Evolutionary conservation across 1,284 basidiomycete species (phyloP).

Genomic region (Tilletiopsis washingtonensis): DNA sequence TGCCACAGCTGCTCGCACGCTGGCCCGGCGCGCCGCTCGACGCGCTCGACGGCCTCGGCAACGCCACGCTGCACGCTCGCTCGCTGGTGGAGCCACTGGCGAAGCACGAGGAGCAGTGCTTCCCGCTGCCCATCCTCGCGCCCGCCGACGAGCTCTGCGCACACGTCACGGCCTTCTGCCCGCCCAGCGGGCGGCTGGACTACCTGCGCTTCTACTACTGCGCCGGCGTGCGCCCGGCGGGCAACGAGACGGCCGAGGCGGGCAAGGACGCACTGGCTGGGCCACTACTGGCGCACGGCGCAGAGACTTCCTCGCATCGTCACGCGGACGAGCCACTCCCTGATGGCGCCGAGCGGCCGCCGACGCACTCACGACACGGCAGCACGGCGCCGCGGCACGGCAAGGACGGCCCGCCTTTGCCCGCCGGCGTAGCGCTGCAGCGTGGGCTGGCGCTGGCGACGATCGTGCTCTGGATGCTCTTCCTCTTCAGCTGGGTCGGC

Average conservation of each 20-base stretch:
- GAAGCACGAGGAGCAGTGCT: constrained; percentile 7
- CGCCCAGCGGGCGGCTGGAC: constrained; percentile 23
- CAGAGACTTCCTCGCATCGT: neutral
- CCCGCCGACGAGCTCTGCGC: constrained; percentile 21
- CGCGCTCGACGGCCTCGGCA: too few species aligned
- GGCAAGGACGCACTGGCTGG: too few species aligned
- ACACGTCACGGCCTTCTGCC: constrained; percentile 26
- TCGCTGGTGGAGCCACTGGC: neutral
- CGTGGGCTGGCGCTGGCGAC: constrained; percentile 12
- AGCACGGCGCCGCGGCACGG: too few species aligned
- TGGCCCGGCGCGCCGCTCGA: too few species aligned
- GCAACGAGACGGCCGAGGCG: neutral
- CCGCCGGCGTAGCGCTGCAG: constrained; percentile 10
- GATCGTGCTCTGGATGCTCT: constrained; percentile 30
- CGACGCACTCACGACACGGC: too few species aligned
- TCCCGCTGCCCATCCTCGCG: constrained; percentile 15
- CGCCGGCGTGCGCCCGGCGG: constrained; percentile 7
- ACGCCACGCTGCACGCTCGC: neutral
- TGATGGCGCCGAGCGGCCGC: constrained; percentile 11
- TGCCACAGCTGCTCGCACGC: too few species aligned
- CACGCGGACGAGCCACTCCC: constrained; percentile 9
- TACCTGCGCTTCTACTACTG: constrained; percentile 43
- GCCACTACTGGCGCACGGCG: neutral
- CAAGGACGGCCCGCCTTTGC: too few species aligned
- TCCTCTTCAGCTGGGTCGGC: constrained; percentile 42